Base-by-base conservation (phyloP, 2,329 filamentous ascomycete genomes). In the Arthrocladium fulminans region DNA sequence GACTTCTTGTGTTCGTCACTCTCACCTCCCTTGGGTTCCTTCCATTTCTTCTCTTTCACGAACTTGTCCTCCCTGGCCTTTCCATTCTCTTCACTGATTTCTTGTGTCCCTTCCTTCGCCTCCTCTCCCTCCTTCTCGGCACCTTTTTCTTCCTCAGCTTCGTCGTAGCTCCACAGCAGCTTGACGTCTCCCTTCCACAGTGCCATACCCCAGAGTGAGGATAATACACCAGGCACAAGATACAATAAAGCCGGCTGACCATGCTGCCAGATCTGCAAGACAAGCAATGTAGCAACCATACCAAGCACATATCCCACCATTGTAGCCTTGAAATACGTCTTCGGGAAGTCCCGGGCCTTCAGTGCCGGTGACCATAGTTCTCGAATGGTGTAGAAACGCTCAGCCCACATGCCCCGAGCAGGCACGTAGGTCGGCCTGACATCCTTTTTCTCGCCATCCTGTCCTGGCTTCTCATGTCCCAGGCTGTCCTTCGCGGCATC, bases 161-260 rank as follows among this genome's bases (percentile, higher is more conserved):
- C 90, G 0, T 81, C 88, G 61, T 89, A 97, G 2, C 72, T 71
- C 84, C 86, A 94, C 78, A 97, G 83, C 35, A 81, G 66, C 44
- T 71, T 72, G 2, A 90, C 54, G 60, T 97, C 88, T 2, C 88
- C 84, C 9, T 81, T 78, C 15, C 75, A 62, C 3, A 81, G 57
- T 0, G 84, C 90, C 1, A 85, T 92, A 2, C 80, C 65, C 84
- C 87, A 94, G 1, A 92, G 62, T 1, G 83, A 77, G 1, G 77
- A 73, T 3, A 96, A 69, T 0, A 97, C 87, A 0, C 86, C 83
- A 0, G 90, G 90, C 0, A 97, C 92, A 5, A 98, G 79, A 62
- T 97, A 97, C 12, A 98, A 71, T 25, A 98, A 73, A 6, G 92
- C 90, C 0, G 90, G 90, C 62, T 98, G 90, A 2, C 86, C 87